These are phyloP conservation scores for Leersia perrieri DNA, from an alignment of 176 grass and related monocot species.

Conservation along the genomic window DNA sequence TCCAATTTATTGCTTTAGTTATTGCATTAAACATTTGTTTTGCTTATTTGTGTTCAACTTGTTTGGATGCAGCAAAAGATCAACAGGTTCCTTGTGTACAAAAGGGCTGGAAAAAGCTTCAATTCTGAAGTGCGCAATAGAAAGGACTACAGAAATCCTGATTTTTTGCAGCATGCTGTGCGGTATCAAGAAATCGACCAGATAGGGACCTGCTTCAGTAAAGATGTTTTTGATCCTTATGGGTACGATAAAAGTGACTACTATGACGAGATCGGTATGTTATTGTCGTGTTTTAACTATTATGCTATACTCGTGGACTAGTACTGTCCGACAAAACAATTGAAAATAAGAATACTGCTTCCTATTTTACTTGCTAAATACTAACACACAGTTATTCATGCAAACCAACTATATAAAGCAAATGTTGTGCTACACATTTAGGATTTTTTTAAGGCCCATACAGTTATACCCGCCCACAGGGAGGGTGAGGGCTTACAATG, in stretches of 20 bases:
- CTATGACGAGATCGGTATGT: conserved; percentile 82
- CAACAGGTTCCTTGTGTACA: conserved; percentile 72
- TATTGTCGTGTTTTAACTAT: conserved; percentile 2
- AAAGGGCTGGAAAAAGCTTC: conserved; percentile 84
- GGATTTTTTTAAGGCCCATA: neutral
- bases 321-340: conserved; percentile 8
- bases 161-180: conserved; percentile 96
- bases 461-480: no score
- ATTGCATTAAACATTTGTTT: neutral
- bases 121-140: conserved; percentile 93
- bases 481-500: neutral
- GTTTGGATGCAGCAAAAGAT: conserved; percentile 69
- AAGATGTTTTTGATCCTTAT: conserved; percentile 91
- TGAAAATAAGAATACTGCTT: neutral
- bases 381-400: neutral
- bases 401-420: neutral
- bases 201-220: conserved; percentile 92
- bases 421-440: neutral
- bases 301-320: neutral
- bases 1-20: neutral
- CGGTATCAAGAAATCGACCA: conserved; percentile 98
- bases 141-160: conserved; percentile 93
- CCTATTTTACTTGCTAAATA: neutral
- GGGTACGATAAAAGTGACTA: conserved; percentile 85
- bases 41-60: conserved; percentile 1